Evolutionary conservation across 106 monocot species (phyloP).

Genomic region (Acanthochlamys bracteata): DNA sequence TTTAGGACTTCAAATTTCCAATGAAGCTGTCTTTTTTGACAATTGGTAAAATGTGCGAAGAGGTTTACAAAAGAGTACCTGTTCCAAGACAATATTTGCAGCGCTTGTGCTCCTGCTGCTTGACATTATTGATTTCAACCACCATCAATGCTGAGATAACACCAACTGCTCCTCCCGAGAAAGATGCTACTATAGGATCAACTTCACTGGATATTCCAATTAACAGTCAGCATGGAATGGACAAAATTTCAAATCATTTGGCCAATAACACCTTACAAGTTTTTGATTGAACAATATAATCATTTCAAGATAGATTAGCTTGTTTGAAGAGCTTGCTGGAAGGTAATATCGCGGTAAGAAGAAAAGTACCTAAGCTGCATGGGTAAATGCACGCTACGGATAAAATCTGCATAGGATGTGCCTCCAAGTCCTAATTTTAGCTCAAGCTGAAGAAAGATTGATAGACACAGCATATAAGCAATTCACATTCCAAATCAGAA

Average conservation of each 20-base stretch:
- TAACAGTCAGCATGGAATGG: too few relatives aligned
- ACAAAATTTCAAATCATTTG: too few relatives aligned
- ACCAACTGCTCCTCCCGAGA: slow-evolving; percentile 97
- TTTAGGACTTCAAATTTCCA: too few relatives aligned
- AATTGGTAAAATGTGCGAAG: too few relatives aligned
- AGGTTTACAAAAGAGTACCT: slow-evolving; percentile 29
- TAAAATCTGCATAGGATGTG: slow-evolving; percentile 95
- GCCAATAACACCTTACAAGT: too few relatives aligned
- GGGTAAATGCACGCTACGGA: slow-evolving; percentile 74
- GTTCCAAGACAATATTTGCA: slow-evolving; percentile 96
- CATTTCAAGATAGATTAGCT: too few relatives aligned
- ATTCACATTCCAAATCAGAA: too few relatives aligned
- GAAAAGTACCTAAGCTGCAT: slow-evolving; percentile 68
- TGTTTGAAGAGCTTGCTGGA: too few relatives aligned
- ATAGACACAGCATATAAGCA: too few relatives aligned
- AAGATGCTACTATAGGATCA: slow-evolving; percentile 99
- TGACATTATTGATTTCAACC: slow-evolving; percentile 97
- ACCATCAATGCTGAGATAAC: slow-evolving; percentile 99
- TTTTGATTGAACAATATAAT: too few relatives aligned
- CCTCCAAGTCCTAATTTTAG: slow-evolving; percentile 93
- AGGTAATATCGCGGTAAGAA: neutral
- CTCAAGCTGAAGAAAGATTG: slow-evolving; percentile 53
- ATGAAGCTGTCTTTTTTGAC: too few relatives aligned
- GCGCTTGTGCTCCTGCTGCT: slow-evolving; percentile 72
- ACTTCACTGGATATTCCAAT: slow-evolving; percentile 45